A percentile compares a stretch with the other conserved stretches of the same genome.
phyloP scores from a whole-genome alignment of 768 basidiomycete species.

The Agaricus sinodeliciosus region DNA sequence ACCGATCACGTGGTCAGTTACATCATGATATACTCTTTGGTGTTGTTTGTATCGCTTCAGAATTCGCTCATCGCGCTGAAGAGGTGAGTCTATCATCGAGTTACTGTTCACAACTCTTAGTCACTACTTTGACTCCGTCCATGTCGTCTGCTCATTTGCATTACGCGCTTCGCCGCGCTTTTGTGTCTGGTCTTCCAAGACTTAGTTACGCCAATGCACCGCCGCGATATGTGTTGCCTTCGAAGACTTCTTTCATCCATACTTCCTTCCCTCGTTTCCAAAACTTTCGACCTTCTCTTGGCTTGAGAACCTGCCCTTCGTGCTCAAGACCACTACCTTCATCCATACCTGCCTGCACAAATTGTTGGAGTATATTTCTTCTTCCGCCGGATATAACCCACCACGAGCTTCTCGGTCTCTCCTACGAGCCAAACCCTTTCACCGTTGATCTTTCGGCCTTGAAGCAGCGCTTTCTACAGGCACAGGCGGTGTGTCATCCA shows the following conservation, averaged over 20 bases:
- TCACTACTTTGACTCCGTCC: not conserved
- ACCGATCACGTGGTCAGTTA: slow-evolving; percentile 3
- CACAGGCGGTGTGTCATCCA: slow-evolving; percentile 79
- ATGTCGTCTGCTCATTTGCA: not conserved
- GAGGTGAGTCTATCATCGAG: too few relatives aligned
- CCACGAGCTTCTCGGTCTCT: slow-evolving; percentile 64
- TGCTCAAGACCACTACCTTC: slow-evolving; percentile 58
- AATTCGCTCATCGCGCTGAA: not conserved
- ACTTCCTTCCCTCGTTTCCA: not conserved
- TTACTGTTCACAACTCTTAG: too few relatives aligned
- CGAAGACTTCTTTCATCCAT: not conserved
- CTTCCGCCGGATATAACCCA: slow-evolving; percentile 50
- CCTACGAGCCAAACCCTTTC: slow-evolving; percentile 63
- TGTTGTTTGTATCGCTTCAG: not conserved
- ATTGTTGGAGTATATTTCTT: slow-evolving; percentile 62
- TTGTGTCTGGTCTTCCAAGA: not conserved
- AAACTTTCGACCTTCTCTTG: not conserved
- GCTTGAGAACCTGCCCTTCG: slow-evolving; percentile 40
- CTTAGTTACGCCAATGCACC: too few relatives aligned
- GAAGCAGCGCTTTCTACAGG: slow-evolving; percentile 58
- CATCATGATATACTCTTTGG: slow-evolving; percentile 1
- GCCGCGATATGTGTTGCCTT: not conserved
- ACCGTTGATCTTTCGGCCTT: slow-evolving; percentile 53
- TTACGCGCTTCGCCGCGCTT: not conserved
- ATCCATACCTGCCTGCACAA: slow-evolving; percentile 64